These are phyloP conservation scores for Mycena belliarum DNA, from an alignment of 768 basidiomycete species.

Conservation along the genomic window DNA sequence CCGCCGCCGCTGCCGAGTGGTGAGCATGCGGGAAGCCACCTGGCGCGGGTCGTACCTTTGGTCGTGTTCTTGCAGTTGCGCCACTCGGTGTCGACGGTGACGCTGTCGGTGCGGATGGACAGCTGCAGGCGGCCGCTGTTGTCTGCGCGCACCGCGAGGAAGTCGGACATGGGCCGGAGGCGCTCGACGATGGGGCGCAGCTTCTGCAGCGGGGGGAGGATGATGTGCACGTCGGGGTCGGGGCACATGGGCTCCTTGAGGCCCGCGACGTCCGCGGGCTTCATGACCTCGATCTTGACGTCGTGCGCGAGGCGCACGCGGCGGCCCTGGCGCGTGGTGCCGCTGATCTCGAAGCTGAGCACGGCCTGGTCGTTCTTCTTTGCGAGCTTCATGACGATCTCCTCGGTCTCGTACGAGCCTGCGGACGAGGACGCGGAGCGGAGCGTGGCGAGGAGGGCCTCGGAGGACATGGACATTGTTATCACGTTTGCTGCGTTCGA, in stretches of 20 bases:
- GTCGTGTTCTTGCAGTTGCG: constrained; percentile 66
- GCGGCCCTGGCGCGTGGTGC: constrained; percentile 62
- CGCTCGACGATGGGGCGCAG: constrained; percentile 80
- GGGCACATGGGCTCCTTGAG: constrained; percentile 84
- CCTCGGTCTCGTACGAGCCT: constrained; percentile 52
- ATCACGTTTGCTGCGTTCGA: constrained; percentile 86
- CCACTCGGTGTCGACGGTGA: constrained; percentile 84
- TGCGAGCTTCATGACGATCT: constrained; percentile 80
- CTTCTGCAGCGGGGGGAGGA: constrained; percentile 73
- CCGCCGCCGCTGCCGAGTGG: constrained; percentile 29
- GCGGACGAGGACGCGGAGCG: constrained; percentile 55
- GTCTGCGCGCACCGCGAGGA: constrained; percentile 70
- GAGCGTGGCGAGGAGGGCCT: constrained; percentile 75
- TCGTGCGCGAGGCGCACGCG: constrained; percentile 73
- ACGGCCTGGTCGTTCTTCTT: constrained; percentile 84
- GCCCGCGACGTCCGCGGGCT: constrained; percentile 67
- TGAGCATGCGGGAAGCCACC: not conserved
- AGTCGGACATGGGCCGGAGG: constrained; percentile 67
- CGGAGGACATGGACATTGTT: constrained; percentile 68
- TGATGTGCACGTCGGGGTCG: constrained; percentile 81
- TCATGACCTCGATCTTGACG: constrained; percentile 80
- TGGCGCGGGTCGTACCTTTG: constrained; percentile 40
- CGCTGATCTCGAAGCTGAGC: constrained; percentile 74
- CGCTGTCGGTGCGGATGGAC: constrained; percentile 67
- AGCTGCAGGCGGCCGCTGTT: constrained; percentile 53